These are phyloP conservation scores for Coemansia sp. DNA, from an alignment of 192 early-diverging fungal genomes.

Conservation along the genomic window DNA sequence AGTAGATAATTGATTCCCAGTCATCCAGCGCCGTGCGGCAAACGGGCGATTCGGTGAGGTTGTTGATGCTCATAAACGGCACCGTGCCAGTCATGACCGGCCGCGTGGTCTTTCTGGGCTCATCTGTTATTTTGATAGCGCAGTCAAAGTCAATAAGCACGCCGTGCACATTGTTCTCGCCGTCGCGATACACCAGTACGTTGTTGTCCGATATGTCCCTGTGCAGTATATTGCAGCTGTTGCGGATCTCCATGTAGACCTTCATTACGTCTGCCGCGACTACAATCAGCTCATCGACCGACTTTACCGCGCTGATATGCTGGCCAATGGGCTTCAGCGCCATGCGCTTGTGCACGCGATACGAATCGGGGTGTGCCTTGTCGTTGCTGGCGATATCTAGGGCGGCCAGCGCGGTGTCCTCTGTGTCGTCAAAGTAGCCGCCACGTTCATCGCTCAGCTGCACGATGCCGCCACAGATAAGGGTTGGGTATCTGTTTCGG, in stretches of 20 bases:
- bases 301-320: not conserved
- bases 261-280: slow-evolving; percentile 13
- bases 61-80: slow-evolving; percentile 33
- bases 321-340: not conserved
- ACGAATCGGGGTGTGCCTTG: no score
- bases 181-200: slow-evolving; percentile 16
- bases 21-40: slow-evolving; percentile 19
- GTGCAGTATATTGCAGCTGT: not conserved
- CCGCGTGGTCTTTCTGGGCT: not conserved
- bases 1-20: slow-evolving; percentile 21
- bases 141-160: slow-evolving; percentile 33
- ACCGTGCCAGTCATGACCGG: slow-evolving; percentile 21
- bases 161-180: not conserved
- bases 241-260: not conserved
- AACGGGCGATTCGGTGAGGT: slow-evolving; percentile 2
- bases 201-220: slow-evolving; percentile 16
- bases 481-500: no score
- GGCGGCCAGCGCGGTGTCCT: no score
- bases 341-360: not conserved
- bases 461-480: no score
- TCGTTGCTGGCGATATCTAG: no score
- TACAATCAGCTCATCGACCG: slow-evolving; percentile 3
- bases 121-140: not conserved
- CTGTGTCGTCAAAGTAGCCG: not conserved
- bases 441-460: no score